These are phyloP conservation scores for Phialophora verrucosa DNA, from an alignment of 2,329 filamentous ascomycete genomes.

Conservation along the genomic window DNA sequence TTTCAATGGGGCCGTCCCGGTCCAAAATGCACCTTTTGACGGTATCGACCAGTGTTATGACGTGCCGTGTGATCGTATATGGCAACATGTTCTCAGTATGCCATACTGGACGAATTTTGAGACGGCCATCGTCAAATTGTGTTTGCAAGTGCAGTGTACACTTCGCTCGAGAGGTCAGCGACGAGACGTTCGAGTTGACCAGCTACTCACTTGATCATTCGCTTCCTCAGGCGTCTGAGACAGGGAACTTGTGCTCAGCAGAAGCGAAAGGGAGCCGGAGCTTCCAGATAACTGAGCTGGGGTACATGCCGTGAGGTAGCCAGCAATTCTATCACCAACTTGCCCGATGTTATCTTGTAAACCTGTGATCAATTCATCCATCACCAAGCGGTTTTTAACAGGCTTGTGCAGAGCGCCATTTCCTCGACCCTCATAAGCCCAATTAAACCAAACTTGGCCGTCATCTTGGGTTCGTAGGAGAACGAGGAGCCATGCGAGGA, in stretches of 20 bases:
- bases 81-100: conserved; percentile 49
- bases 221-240: conserved; percentile 17
- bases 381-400: conserved; percentile 38
- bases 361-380: conserved; percentile 45
- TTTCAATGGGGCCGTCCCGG: conserved; percentile 42
- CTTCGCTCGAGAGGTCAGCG: conserved; percentile 38
- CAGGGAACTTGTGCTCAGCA: conserved; percentile 24
- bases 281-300: conserved; percentile 43
- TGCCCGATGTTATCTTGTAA: conserved; percentile 44
- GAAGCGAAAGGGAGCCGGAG: conserved; percentile 51
- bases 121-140: conserved; percentile 35
- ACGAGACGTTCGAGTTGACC: conserved; percentile 9
- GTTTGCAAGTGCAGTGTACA: conserved; percentile 44
- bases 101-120: conserved; percentile 53
- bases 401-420: conserved; percentile 33
- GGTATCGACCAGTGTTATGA: conserved; percentile 52
- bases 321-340: conserved; percentile 41
- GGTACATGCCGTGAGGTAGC: conserved; percentile 49
- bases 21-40: conserved; percentile 46
- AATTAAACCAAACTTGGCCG: conserved; percentile 47
- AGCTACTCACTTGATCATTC: conserved; percentile 19
- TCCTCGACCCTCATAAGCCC: conserved; percentile 43
- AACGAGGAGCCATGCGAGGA: conserved; percentile 54
- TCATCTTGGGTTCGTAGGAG: conserved; percentile 53
- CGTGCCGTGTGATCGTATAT: conserved; percentile 52